Percentiles rank a stretch among this genome's conserved stretches.
Evolutionary conservation across 129 eudicot species (phyloP).

Genomic region (Arctium minus): DNA sequence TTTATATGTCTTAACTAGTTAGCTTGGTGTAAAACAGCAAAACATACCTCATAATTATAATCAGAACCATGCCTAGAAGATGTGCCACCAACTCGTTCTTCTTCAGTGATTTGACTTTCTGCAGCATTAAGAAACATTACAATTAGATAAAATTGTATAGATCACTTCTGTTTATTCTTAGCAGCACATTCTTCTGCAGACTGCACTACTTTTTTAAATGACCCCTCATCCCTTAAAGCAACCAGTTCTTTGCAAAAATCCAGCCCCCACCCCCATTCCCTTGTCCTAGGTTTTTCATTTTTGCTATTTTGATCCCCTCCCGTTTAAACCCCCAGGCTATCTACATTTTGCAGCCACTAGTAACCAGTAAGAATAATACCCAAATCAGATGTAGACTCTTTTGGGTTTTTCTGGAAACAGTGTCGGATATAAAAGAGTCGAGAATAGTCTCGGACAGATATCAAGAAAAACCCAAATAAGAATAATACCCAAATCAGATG

Average conservation of each 20-base stretch:
- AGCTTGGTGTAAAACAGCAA: not conserved
- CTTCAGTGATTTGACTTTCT: slow-evolving; percentile 60
- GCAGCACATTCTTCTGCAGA: not conserved
- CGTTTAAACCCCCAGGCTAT: not conserved
- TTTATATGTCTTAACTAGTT: not conserved
- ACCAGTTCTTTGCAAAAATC: not conserved
- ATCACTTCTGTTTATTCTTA: not conserved
- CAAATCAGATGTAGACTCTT: too few relatives aligned
- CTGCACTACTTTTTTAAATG: not conserved
- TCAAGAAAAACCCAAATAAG: not conserved
- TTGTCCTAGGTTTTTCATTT: not conserved
- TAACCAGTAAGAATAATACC: not conserved
- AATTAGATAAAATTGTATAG: slow-evolving; percentile 5
- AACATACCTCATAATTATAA: slow-evolving; percentile 38
- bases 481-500: slow-evolving; percentile 57
- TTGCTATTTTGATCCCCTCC: not conserved
- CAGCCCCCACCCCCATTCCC: not conserved
- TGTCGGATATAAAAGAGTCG: not conserved
- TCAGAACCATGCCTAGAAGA: slow-evolving; percentile 30
- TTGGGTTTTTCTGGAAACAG: not conserved
- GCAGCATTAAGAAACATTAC: slow-evolving; percentile 27
- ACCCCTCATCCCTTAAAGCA: not conserved
- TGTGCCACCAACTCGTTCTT: slow-evolving; percentile 29
- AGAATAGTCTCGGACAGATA: not conserved
- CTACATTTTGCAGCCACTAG: not conserved